A percentile compares a stretch with the other conserved stretches of the same genome.
These are phyloP conservation scores for Lepidium sativum DNA, from an alignment of 345 rosid species.

Conservation along the genomic window DNA sequence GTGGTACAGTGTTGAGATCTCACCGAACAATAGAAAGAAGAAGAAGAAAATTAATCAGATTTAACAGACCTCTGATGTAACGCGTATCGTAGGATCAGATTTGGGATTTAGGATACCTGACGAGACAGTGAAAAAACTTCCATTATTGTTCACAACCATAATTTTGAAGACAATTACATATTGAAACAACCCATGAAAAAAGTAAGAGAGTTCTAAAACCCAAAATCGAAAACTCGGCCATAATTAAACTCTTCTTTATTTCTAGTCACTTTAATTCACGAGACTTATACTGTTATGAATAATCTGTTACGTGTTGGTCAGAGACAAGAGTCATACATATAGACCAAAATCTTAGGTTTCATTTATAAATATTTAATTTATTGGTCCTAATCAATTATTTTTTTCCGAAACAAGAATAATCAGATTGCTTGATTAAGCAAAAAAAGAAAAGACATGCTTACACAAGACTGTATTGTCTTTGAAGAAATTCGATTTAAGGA, in stretches of 20 bases:
- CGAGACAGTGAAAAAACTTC: constrained; percentile 40
- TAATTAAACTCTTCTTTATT: not conserved
- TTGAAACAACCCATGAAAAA: not conserved
- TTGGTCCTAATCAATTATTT: too few relatives aligned
- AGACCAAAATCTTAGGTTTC: not conserved
- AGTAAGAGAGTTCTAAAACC: not conserved
- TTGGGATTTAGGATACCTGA: constrained; percentile 53
- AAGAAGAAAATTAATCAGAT: not conserved
- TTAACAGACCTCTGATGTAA: constrained; percentile 55
- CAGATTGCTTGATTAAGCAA: not conserved
- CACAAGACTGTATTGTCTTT: not conserved
- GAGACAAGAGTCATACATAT: constrained; percentile 16
- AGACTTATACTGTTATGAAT: not conserved
- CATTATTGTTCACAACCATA: not conserved
- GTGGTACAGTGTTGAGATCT: not conserved
- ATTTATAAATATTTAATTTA: not conserved
- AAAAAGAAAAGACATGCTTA: not conserved
- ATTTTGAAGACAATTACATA: constrained; percentile 9
- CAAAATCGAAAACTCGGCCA: constrained; percentile 15
- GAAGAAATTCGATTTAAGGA: not conserved
- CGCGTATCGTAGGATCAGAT: constrained; percentile 56
- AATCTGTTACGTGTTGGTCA: constrained; percentile 18
- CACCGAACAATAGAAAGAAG: not conserved
- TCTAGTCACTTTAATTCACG: not conserved
- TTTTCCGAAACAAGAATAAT: too few relatives aligned